Base-by-base conservation (phyloP, 2,329 filamentous ascomycete species). In the Penicillium sp. region DNA sequence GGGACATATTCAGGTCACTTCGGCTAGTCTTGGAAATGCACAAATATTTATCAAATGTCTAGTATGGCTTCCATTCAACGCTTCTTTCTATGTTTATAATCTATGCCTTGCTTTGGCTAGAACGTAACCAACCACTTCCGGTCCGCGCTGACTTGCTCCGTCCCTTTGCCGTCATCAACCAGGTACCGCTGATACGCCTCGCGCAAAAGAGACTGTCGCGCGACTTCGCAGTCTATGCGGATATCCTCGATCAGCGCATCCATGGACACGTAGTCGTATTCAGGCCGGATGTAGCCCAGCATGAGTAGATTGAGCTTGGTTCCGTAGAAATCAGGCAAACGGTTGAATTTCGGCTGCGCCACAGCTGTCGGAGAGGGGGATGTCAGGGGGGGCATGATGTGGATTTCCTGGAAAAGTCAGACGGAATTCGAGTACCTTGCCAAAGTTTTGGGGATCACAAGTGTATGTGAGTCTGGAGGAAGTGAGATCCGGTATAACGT, bases 221-320 rank as follows among this genome's bases (percentile, higher is more conserved):
- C 88, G 50, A 97, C 92, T 64, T 89, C 83, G 66, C 94, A 95
- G 77, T 97, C 94, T 61, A 87, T 82, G 67, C 83, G 83, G 68
- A 99, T 99, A 75, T 99, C 94, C 64, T 87, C 83, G 42, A 97
- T 84, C 68, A 97, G 78, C 31, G 86, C 88, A 58, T 96, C 92
- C 62, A 90, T 80, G 57, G 83, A 87, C 54, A 86, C 84, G 75
- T 99, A 99, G 76, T 97, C 90, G 68, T 83, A 86, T 75, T 97
- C 94, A 8, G 90, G 87, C 48, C 94, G 82, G 57, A 99, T 91
- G 72, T 90, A 97, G 28, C 92, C 94, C 56, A 93, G 72, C 45
- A 99, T 85, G 23, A 91, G 72, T 15, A 97, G 77, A 39, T 90
- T 86, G 79, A 97, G 87, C 61, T 85, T 83, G 5, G 81, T 82